phyloP scores from a whole-genome alignment of 2,329 filamentous ascomycete species.

The Penicillium vulpinum region DNA sequence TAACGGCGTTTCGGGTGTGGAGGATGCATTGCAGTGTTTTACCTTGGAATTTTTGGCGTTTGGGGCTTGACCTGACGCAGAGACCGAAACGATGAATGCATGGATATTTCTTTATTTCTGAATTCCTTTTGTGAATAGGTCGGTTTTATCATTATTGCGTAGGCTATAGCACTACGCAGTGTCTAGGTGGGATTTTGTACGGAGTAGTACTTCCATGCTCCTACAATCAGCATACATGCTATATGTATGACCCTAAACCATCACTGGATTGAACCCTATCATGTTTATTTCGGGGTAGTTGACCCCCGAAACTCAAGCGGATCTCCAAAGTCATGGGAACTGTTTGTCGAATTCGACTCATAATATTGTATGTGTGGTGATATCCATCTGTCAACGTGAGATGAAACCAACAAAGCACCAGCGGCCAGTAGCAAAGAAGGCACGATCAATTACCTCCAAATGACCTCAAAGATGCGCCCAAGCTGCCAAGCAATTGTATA shows the following conservation, averaged over 20 bases:
- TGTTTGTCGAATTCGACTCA: too few species aligned
- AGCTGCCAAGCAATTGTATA: neutral
- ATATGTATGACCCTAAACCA: neutral
- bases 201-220: neutral
- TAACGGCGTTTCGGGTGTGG: conserved; percentile 23
- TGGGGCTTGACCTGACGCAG: neutral
- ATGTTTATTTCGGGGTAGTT: neutral
- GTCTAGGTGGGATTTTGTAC: neutral
- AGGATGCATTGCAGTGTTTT: conserved; percentile 19
- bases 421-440: too few species aligned
- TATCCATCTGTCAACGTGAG: too few species aligned
- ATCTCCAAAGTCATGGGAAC: neutral
- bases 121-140: neutral
- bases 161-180: neutral
- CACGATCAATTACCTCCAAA: too few species aligned
- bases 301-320: neutral
- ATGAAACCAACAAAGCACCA: too few species aligned
- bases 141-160: neutral
- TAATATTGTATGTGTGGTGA: neutral
- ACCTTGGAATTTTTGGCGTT: conserved; percentile 12
- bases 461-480: neutral
- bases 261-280: neutral
- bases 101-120: neutral
- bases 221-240: neutral
- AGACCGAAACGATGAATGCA: conserved; percentile 3